Evolutionary conservation across 2,329 filamentous ascomycete species (phyloP), one percentile per base, ranked within the genome.

Genomic region (Bipolaris oryzae): DNA sequence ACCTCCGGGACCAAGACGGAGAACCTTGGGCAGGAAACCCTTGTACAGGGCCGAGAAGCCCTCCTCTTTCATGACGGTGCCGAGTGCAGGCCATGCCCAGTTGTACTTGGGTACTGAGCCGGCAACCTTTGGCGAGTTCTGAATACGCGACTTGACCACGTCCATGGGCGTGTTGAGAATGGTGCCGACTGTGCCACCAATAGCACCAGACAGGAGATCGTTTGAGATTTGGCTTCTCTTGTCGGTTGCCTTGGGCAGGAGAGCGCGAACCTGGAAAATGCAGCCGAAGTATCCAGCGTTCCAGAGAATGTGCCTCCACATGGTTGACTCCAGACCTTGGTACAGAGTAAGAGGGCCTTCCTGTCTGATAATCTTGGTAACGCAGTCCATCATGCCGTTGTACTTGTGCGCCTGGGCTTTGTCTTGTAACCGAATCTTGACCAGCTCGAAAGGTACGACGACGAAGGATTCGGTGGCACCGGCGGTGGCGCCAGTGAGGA

Each of bases 391-490:
- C 84, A 91, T 89, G 77, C 91, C 90, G 63, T 81, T 89, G 82
- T 95, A 95, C 78, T 91, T 96, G 75, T 90, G 87, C 39, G 94
- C 92, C 48, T 92, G 95, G 15, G 94, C 92, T 80, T 91, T 92
- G 82, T 99, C 95, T 78, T 99, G 95, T 44, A 99, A 85, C 66
- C 95, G 89, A 75, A 99, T 99, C 86, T 99, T 99, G 84, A 99
- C 89, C 57, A 97, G 87, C 83, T 97, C 95, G 77, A 99, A 99
- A 48, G 95, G 95, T 31, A 99, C 95, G 58, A 99, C 95, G 66
- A 98, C 93, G 76, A 99, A 95, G 50, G 94, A 85, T 80, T 99
- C 95, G 56, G 94, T 98, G 34, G 94, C 95, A 76, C 95, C 95
- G 58, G 95, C 95, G 21, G 92, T 91, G 33, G 95, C 95, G 69